These are phyloP conservation scores for Hypoxylon sp. DNA, from an alignment of 2,329 filamentous ascomycete species.

Conservation along the genomic window DNA sequence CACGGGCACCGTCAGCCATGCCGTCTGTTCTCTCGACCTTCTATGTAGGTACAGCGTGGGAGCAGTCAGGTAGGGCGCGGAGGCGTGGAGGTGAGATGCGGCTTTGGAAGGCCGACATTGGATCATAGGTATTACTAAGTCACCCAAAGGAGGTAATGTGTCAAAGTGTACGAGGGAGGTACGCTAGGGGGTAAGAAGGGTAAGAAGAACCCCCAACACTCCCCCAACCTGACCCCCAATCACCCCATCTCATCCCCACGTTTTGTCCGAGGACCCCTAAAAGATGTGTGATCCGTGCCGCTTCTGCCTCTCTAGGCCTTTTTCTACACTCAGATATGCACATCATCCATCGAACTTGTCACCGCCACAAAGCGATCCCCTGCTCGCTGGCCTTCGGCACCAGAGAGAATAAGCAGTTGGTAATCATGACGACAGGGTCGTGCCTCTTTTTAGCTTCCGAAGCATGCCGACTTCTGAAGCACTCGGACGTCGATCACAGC, in stretches of 20 bases:
- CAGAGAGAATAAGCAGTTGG: not conserved
- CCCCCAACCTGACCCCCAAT: constrained; percentile 3
- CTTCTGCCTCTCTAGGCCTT: no score
- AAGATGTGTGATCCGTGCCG: no score
- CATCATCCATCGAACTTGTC: constrained; percentile 1
- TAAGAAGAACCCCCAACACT: not conserved
- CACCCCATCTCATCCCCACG: constrained; percentile 10
- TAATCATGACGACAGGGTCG: constrained; percentile 9
- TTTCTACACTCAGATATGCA: constrained; percentile 7
- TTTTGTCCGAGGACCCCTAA: not conserved
- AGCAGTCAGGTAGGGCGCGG: no score
- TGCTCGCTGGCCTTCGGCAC: not conserved
- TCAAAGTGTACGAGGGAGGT: no score
- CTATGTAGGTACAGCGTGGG: constrained; percentile 17
- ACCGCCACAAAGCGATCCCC: not conserved
- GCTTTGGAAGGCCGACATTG: not conserved
- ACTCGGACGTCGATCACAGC: constrained; percentile 14
- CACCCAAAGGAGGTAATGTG: not conserved
- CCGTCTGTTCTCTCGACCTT: constrained; percentile 9
- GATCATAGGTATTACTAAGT: constrained; percentile 2
- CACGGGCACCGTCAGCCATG: constrained; percentile 4
- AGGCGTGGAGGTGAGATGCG: constrained; percentile 1
- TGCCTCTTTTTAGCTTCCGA: constrained; percentile 6
- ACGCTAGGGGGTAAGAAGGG: no score
- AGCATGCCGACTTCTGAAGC: constrained; percentile 14